Base-by-base conservation (phyloP, 1,284 basidiomycete species). In the Schizopora paradoxa region DNA sequence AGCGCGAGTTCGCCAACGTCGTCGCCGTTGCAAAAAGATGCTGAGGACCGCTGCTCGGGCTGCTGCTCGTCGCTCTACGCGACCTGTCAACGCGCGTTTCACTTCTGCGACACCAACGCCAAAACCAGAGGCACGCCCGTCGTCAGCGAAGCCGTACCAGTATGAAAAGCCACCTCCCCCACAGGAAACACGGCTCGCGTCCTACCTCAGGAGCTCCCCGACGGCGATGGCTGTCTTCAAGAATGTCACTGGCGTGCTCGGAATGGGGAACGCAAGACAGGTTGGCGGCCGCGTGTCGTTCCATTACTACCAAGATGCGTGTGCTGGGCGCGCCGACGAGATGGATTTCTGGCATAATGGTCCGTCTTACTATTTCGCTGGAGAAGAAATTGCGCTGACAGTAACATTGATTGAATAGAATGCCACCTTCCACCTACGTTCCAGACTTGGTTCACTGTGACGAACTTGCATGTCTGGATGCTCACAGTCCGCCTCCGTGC, bases 381-480 rank as follows among this genome's bases (percentile, higher is more conserved):
- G 18, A 34, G 31, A 29, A 8, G n/a, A n/a, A n/a, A n/a, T n/a
- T n/a, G n/a, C n/a, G n/a, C n/a, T 31, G 22, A 28, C 29, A 10
- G 6, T n/a, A 18, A 45, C 18, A 5, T 37, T 41, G 33, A 43
- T 22, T n/a, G n/a, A n/a, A 35, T 53, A 93, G 94, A 84, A 54
- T 97, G 91, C 60, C 73, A 75, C 41, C 72, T 99, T 10, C 94
- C 95, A 2, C 84, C 86, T 5, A 97, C 95, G 0, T 97, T 97
- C 64, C 94, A 98, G 62, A 91, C 93, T 4, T 99, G 94, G 90
- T 98, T 98, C 69, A 91, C 91, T 22, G 72, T 98, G 44, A 93
- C 92, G 35, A 92, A 95, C 53, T 73, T 98, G 31, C 94, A 99
- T 65, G 72, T 98, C 45, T 92, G 94, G 82, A 73, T 98, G 48